A percentile compares a stretch with the other conserved stretches of the same genome.
Evolutionary conservation across 2,329 filamentous ascomycete genomes (phyloP).

Genomic region (Epichloe amarillans): DNA sequence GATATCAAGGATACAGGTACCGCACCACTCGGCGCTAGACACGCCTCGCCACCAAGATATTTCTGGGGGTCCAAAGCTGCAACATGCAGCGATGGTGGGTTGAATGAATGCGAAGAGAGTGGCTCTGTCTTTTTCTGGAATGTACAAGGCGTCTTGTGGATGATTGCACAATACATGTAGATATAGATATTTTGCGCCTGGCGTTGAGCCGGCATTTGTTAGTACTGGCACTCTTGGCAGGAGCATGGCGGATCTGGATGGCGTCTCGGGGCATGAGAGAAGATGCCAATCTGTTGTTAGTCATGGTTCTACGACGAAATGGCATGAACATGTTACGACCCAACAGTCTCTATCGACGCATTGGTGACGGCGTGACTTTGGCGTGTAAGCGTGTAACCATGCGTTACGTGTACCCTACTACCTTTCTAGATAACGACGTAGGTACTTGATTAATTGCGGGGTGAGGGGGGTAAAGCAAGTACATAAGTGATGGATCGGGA

Average conservation of each 20-base stretch:
- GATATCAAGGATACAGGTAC: background rate
- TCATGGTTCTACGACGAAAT: constrained; percentile 19
- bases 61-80: background rate
- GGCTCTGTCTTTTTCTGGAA: constrained; percentile 7
- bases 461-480: too few species aligned
- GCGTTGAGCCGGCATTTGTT: constrained; percentile 1
- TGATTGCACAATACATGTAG: constrained; percentile 10
- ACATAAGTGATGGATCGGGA: too few species aligned
- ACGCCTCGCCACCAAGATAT: background rate
- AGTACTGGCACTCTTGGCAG: constrained; percentile 7
- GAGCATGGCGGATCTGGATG: constrained; percentile 12
- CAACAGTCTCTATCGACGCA: background rate
- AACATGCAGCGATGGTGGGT: background rate
- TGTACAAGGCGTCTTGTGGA: constrained; percentile 5
- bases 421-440: too few species aligned
- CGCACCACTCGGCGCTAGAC: background rate
- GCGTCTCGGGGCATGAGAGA: constrained; percentile 9
- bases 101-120: background rate
- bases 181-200: constrained; percentile 9
- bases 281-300: constrained; percentile 14
- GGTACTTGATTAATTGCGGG: too few species aligned
- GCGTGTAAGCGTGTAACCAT: background rate
- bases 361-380: background rate
- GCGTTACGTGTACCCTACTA: background rate
- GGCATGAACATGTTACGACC: constrained; percentile 16